Base-by-base conservation (phyloP, 208 protist species). In the Leptomonas pyrrhocoris region DNA sequence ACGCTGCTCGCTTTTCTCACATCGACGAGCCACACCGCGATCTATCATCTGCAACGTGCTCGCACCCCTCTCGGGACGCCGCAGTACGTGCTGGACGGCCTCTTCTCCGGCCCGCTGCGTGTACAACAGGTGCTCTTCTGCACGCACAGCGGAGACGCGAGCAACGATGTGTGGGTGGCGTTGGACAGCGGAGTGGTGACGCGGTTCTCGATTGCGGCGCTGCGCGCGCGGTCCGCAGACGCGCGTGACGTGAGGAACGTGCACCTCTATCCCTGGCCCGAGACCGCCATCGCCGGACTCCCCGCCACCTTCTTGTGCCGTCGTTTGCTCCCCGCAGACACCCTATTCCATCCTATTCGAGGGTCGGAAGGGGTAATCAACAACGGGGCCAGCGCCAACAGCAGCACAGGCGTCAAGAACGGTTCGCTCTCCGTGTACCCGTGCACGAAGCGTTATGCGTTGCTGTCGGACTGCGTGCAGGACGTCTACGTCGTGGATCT, bases 401-500 rank as follows among this genome's bases (percentile, higher is more conserved):
- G 19, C 18, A 57, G 15, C 28, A 57, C 31, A 15, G 48, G 61
- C 4, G 48, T 48, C 23, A 46, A 57, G 36, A 34, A 31, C 23
- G 61, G 61, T 13, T n/a, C 38, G 21, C 43, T 67, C 13, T 54
- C 48, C 16, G 56, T 51, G 15, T 77, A 77, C 57, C 63, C 72
- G 40, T 70, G 53, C 50, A 84, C 86, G n/a, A 28, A 40, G 15
- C 79, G 90, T 19, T 91, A 86, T 55, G 77, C 81, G 5, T 45
- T 95, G 19, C 56, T 93, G 15, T 68, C 79, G 11, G 85, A 93
- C 79, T 68, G 72, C 15, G 71, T 87, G 40, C 68, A 77, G 38
- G 83, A 91, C 49, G 73, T 62, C 48, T 89, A 87, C 61, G 46
- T 92, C 9, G 81, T 94, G 19, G 86, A 94, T 63, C 68, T 94